phyloP scores from a whole-genome alignment of 176 grass and related monocot genomes.

The Aegilops bicornis region DNA sequence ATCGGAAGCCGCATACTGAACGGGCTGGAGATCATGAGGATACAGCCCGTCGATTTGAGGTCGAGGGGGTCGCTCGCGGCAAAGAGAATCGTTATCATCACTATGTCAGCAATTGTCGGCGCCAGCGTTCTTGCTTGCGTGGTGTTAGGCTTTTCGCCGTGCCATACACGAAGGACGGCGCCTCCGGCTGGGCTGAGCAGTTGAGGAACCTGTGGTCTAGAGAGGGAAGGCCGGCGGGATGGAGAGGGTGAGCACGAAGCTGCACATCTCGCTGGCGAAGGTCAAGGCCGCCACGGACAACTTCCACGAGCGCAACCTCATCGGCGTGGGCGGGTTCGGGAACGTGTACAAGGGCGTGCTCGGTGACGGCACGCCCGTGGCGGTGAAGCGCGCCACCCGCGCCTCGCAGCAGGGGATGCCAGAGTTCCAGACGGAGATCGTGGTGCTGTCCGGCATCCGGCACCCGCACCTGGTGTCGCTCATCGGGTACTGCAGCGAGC shows the following conservation, averaged over 20 bases:
- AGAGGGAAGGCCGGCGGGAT: background rate
- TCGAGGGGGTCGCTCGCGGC: background rate
- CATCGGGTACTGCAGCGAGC: too few relatives aligned
- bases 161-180: too few relatives aligned
- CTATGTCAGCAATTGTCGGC: slow-evolving; percentile 8
- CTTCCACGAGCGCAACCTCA: slow-evolving; percentile 49
- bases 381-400: slow-evolving; percentile 55
- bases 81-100: background rate
- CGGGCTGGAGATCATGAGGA: slow-evolving; percentile 75
- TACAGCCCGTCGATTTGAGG: background rate
- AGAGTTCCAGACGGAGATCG: too few relatives aligned
- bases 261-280: slow-evolving; percentile 44
- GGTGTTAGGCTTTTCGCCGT: too few relatives aligned
- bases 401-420: too few relatives aligned
- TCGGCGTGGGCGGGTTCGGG: slow-evolving; percentile 66
- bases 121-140: too few relatives aligned
- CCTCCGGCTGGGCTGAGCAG: too few relatives aligned
- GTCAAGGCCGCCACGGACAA: slow-evolving; percentile 47
- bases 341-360: slow-evolving; percentile 65
- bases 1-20: slow-evolving; percentile 45
- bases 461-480: too few relatives aligned
- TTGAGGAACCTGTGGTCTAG: background rate
- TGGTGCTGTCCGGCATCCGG: too few relatives aligned
- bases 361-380: slow-evolving; percentile 29
- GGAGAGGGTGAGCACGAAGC: slow-evolving; percentile 30